These are phyloP conservation scores for Solanum tacnaense DNA, from an alignment of 257 asterid species.

Conservation along the genomic window DNA sequence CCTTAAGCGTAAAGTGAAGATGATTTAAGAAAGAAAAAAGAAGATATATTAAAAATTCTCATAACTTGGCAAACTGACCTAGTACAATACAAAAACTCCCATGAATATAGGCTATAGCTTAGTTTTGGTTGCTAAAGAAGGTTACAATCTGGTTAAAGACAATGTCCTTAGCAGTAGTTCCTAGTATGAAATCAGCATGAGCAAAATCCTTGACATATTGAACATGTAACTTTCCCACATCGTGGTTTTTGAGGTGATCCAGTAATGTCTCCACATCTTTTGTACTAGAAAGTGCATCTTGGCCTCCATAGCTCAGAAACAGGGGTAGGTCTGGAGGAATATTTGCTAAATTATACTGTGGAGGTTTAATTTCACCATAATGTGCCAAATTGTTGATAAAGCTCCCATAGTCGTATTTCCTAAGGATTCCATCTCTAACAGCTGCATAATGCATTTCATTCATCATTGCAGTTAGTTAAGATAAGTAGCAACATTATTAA, in stretches of 20 bases:
- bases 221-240: slow-evolving; percentile 51
- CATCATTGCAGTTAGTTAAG: background rate
- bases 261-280: slow-evolving; percentile 57
- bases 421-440: slow-evolving; percentile 46
- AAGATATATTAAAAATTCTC: background rate
- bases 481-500: background rate
- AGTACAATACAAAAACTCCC: background rate
- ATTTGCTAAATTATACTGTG: slow-evolving; percentile 40
- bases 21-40: background rate
- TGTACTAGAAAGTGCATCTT: slow-evolving; percentile 60
- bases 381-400: slow-evolving; percentile 35
- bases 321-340: slow-evolving; percentile 69
- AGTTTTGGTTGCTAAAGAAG: slow-evolving; percentile 10
- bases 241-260: slow-evolving; percentile 41
- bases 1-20: background rate
- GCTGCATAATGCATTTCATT: slow-evolving; percentile 27
- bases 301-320: slow-evolving; percentile 78
- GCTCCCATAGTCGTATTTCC: slow-evolving; percentile 64
- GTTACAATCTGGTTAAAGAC: slow-evolving; percentile 44
- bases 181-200: slow-evolving; percentile 80
- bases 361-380: slow-evolving; percentile 54
- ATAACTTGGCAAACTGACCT: background rate
- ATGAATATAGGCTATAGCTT: background rate
- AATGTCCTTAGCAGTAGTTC: slow-evolving; percentile 55
- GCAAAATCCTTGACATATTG: slow-evolving; percentile 67